A percentile compares a stretch with the other conserved stretches of the same genome.
Conservation (phyloP, 1,139 yeast genomes). For the Kodamaea sp. region DNA sequence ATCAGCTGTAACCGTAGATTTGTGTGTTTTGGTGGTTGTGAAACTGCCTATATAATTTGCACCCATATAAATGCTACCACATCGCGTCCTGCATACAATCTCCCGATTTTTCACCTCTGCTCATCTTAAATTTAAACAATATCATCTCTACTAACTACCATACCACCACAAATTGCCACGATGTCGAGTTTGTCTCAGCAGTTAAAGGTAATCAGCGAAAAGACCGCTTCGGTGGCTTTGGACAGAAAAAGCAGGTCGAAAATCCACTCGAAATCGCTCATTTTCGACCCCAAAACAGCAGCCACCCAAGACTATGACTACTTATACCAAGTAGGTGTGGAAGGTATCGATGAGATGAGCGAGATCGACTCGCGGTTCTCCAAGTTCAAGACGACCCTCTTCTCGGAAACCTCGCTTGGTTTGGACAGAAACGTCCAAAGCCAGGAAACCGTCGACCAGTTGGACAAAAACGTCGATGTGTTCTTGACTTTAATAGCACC, state of each 20-base stretch:
- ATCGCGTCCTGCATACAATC: constrained; percentile 6
- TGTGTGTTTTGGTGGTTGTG: not conserved
- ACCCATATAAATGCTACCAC: no score
- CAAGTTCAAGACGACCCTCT: constrained; percentile 68
- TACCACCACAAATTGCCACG: constrained; percentile 3
- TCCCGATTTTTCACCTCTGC: not conserved
- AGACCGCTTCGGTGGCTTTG: constrained; percentile 71
- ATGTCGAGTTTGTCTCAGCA: constrained; percentile 77
- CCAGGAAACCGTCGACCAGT: constrained; percentile 69
- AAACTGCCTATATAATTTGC: not conserved
- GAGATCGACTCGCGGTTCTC: constrained; percentile 72
- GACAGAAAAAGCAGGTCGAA: constrained; percentile 87
- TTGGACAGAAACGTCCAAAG: constrained; percentile 82
- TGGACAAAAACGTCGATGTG: constrained; percentile 72
- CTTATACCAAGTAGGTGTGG: constrained; percentile 69
- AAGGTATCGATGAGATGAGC: constrained; percentile 74
- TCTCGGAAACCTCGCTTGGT: constrained; percentile 74
- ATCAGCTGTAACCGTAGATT: no score
- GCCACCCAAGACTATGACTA: constrained; percentile 91
- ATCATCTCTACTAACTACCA: no score
- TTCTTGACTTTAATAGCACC: constrained; percentile 78
- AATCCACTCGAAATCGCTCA: constrained; percentile 83
- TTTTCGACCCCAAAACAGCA: constrained; percentile 85
- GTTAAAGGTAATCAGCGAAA: constrained; percentile 68
- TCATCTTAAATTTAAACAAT: constrained; percentile 1